Evolutionary conservation across 1,139 yeast species (phyloP), one percentile per base, ranked within the genome.

Genomic region (Blastobotrys petasosporus): DNA sequence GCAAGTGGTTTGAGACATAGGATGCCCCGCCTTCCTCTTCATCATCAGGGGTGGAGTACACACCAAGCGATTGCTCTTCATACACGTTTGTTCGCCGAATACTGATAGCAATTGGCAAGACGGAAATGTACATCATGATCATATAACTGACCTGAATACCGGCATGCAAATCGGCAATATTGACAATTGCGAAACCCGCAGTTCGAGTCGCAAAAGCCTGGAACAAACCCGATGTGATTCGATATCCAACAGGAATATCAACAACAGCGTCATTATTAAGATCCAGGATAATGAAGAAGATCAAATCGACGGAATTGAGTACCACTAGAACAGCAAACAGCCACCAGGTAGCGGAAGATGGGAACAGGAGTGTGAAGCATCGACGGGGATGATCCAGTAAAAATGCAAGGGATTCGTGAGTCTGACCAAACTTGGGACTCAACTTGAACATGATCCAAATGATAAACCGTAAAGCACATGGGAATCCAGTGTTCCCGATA

Each of bases 81-180:
- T 92, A 92, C 41, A 92, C 99, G 63, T 92, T 92, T 17, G 98
- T 92, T 62, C 97, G 77, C 67, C 99, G 81, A 55, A 92, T 88
- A 39, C 97, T 86, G 57, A 92, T 92, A 35, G 98, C 98, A 59
- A 92, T 71, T 0, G 99, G 99, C 60, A 90, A 72, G 42, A 92
- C 97, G 4, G 97, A 90, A 29, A 94, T 87, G 68, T 94, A 92
- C 98, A 92, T 92, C 97, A 92, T 90, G 52, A 92, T 75, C 81
- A 88, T 76, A 63, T 94, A 94, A 58, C 94, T 82, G 36, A 92
- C 95, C 63, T 87, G 95, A 40, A 92, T 85, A 0, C 96, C 95
- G 0, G 97, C 92, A 59, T 90, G 94, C 44, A 92, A 70, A 39
- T 66, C 63, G 3, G 86, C 70, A 37, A 92, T 66, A 63, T 83